Base-by-base conservation (phyloP, 371 early-diverging fungal genomes). In the Zychaea mexicana region DNA sequence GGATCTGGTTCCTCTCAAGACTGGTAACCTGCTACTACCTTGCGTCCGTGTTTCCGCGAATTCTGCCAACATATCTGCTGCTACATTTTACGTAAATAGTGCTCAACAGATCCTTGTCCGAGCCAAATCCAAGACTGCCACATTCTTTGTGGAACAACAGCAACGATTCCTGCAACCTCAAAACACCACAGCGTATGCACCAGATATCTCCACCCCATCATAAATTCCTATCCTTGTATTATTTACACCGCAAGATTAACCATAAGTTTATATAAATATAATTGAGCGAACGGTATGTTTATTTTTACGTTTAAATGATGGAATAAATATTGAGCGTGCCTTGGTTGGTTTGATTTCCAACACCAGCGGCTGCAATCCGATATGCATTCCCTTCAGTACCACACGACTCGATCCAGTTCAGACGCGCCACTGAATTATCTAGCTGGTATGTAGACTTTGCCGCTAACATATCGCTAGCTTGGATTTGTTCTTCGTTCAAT, bases 141-240 rank as follows among this genome's bases (percentile, higher is more conserved):
- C 87, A 0, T 88, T 88, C 55, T 85, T 88, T 64, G 82, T 88
- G 21, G 89, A 88, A 57, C 87, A 88, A 54, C 87, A 86, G 47
- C 84, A 85, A 47, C 76, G 87, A 24, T 77, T 78, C 55, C 55
- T 81, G 32, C 75, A 75, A 36, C 72, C 71, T 13, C 66, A 59
- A 33, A 15, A 36, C n/a, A 3, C 62, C 33, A 31, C 55, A 24
- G 53, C 53, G 3, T 55, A 30, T 36, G 52, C 22, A 6, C 61
- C 10, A 32, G 61, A 54, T 32, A 42, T 38, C 55, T n/a, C 62
- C 28, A 2, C 46, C n/a, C 22, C 49, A 22, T 49, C 49, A 49
- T 49, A 49, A 49, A 8, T 12, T 26, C n/a, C 24, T 47, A 4
- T 47, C 8, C 24, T 12, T 49, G 26, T 49, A 49, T 49, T 49